Evolutionary conservation across 164 flowering plant species (phyloP).

Genomic region (Chimonanthus salicifolius): DNA sequence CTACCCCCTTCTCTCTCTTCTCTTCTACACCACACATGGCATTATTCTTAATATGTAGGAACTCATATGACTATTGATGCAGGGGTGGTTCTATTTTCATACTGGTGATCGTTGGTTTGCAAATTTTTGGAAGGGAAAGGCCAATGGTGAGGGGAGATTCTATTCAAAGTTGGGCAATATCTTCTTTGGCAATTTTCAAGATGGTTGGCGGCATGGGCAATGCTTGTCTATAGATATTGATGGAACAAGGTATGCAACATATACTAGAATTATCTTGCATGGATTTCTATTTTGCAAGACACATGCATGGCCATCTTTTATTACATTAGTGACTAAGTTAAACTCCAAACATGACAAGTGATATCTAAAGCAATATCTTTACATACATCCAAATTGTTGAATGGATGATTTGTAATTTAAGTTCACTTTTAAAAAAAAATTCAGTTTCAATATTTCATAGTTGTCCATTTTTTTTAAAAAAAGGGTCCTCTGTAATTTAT

Average conservation of each 20-base stretch:
- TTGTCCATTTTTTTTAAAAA: too few species aligned
- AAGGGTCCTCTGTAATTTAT: too few species aligned
- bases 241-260: constrained; percentile 56
- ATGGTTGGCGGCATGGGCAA: constrained; percentile 87
- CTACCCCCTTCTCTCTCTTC: too few species aligned
- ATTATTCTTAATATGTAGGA: background rate
- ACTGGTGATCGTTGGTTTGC: constrained; percentile 94
- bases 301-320: background rate
- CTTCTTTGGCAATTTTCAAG: constrained; percentile 80
- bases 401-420: too few species aligned
- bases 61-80: constrained; percentile 1
- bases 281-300: background rate
- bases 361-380: background rate
- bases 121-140: constrained; percentile 97
- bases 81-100: constrained; percentile 94
- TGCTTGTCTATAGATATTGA: constrained; percentile 59
- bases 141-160: constrained; percentile 91
- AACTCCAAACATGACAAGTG: background rate
- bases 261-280: background rate
- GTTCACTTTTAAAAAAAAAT: too few species aligned
- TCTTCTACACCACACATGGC: too few species aligned
- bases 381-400: too few species aligned
- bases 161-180: constrained; percentile 79
- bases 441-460: too few species aligned
- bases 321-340: background rate